Evolutionary conservation across 2,329 filamentous ascomycete species (phyloP), one percentile per base, ranked within the genome.

Genomic region (Amphichorda felina): DNA sequence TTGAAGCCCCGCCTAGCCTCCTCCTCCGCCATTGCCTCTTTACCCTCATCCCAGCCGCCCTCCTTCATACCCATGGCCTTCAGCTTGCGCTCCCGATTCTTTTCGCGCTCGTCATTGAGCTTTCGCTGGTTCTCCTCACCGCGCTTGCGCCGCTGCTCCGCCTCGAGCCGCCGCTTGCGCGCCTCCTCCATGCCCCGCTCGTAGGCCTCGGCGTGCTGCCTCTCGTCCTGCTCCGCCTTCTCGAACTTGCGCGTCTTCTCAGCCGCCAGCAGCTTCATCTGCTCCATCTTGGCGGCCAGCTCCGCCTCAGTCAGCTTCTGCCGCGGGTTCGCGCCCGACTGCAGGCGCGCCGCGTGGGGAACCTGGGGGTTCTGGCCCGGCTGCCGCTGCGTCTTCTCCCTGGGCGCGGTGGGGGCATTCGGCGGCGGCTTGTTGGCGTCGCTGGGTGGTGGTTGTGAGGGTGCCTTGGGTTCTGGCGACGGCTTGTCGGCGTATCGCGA

Each of bases 201-300:
- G 40, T 70, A 65, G 2, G 71, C 67, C 5, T 61, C 55, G 3
- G 66, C 70, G 45, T 75, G 71, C 38, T 68, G 66, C 38, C 61
- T 64, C 54, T 72, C 61, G 45, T 77, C 72, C 41, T 64, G 60
- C 50, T 74, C 68, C 1, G 68, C 70, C 49, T 71, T 65, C 45
- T 76, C 68, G 44, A 73, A 74, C 40, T 70, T 70, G 44, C 70
- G 66, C 45, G 68, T 64, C 55, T 72, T 73, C 50, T 78, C 73
- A 0, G 67, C 70, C 0, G 65, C 62, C 1, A 73, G 50, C 8
- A 78, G 61, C 38, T 72, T 72, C 68, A 75, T 76, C 49, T 70
- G 59, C 45, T 70, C 69, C 66, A 79, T 73, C 49, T 75, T 75
- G 40, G 59, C 66, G 0, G 70, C 60, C 4, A 79, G 64, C 52